Conservation (phyloP, 257 asterid genomes). For the Linderniella brevidens region DNA sequence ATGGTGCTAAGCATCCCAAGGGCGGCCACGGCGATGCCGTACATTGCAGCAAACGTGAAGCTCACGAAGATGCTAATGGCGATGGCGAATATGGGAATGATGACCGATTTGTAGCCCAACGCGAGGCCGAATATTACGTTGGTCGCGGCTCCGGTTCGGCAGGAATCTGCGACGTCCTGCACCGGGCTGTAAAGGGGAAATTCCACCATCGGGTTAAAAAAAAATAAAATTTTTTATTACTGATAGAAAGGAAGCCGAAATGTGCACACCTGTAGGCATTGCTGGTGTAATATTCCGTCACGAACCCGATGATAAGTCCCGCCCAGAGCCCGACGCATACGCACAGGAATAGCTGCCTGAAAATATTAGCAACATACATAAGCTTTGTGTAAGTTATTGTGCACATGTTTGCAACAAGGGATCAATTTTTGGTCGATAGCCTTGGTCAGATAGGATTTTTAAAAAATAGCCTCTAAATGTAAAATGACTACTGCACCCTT, state of each 20-base stretch:
- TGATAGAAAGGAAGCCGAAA: background rate
- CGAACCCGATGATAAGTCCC: conserved; percentile 84
- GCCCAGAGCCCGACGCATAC: conserved; percentile 95
- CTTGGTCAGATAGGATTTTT: too few species aligned
- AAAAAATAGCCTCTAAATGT: too few species aligned
- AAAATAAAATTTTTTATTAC: background rate
- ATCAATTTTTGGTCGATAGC: too few species aligned
- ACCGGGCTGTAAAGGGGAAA: conserved; percentile 27
- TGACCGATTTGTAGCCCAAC: conserved; percentile 85
- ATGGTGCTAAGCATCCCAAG: conserved; percentile 91
- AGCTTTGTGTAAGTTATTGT: too few species aligned
- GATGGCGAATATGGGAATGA: conserved; percentile 77
- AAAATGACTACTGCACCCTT: too few species aligned
- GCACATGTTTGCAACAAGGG: too few species aligned
- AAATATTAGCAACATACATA: background rate
- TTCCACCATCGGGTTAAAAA: background rate
- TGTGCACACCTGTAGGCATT: conserved; percentile 67
- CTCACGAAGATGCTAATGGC: conserved; percentile 72
- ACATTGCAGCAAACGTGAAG: conserved; percentile 84
- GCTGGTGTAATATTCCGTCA: conserved; percentile 84
- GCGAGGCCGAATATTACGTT: conserved; percentile 91
- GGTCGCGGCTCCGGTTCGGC: conserved; percentile 95
- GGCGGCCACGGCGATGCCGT: conserved; percentile 84
- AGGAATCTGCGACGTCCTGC: conserved; percentile 95
- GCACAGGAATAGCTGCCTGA: conserved; percentile 78